Base-by-base conservation (phyloP, 768 basidiomycete species). In the Mycena capillaripes region DNA sequence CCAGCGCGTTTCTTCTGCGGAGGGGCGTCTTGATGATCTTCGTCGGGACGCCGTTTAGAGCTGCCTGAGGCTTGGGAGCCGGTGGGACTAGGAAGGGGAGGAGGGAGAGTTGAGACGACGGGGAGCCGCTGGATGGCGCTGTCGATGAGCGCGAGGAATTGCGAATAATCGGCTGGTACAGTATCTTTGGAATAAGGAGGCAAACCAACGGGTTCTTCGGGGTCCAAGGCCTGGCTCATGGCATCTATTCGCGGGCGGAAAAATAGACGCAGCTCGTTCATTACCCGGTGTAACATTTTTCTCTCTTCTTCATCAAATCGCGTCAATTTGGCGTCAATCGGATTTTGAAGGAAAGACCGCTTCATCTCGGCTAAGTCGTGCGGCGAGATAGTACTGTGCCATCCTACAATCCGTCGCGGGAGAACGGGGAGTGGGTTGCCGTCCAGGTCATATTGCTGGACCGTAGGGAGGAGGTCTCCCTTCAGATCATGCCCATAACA, bases 401-500 rank as follows among this genome's bases (percentile, higher is more conserved):
- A n/a, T n/a, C n/a, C n/a, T n/a, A n/a, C n/a, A n/a, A n/a, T n/a
- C n/a, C n/a, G n/a, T n/a, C n/a, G n/a, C n/a, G n/a, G n/a, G n/a
- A n/a, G n/a, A n/a, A n/a, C n/a, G n/a, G n/a, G n/a, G n/a, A n/a
- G n/a, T n/a, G n/a, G n/a, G n/a, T n/a, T n/a, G n/a, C n/a, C n/a
- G n/a, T n/a, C n/a, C n/a, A n/a, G n/a, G n/a, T n/a, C n/a, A 44
- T 44, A 1, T 6, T 21, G 2, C 19, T 14, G 19, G 42, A 21
- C 3, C 16, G 17, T 44, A 2, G 55, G 55, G 32, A 34, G 32
- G 32, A 30, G 7, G 16, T 6, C 9, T 19, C 66, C 56, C 1
- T n/a, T n/a, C 4, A 10, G 8, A 34, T 61, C 58, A 58, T 60
- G 29, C 10, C 58, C 48, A 16, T 60, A 69, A 48, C 58, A 60